Conservation (phyloP, 139 green algal species). For the Chlamydomonas eustigma region DNA sequence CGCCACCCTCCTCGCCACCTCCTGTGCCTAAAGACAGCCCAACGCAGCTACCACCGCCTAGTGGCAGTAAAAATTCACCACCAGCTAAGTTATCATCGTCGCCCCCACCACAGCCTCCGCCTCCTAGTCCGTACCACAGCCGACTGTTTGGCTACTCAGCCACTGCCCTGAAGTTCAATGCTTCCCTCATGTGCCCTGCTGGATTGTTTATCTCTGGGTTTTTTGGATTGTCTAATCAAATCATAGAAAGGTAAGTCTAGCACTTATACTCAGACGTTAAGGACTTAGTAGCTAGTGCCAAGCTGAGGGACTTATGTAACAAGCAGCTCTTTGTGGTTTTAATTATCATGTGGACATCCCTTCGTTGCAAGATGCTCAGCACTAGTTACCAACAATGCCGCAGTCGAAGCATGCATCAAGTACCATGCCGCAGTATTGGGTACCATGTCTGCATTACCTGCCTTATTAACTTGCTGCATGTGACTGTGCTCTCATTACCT, state of each 20-base stretch:
- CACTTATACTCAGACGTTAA: neutral
- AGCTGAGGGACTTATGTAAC: neutral
- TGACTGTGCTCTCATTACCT: neutral
- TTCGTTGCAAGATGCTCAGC: too few relatives aligned
- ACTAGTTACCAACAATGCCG: too few relatives aligned
- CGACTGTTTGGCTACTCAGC: neutral
- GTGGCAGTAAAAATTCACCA: too few relatives aligned
- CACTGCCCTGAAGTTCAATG: neutral
- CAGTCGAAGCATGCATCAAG: neutral
- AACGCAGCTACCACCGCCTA: too few relatives aligned
- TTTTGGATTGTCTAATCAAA: neutral
- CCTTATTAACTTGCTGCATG: neutral
- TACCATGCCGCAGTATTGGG: neutral
- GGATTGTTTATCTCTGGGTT: neutral
- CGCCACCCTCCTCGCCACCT: too few relatives aligned
- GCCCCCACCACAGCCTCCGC: too few relatives aligned
- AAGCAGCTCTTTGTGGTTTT: neutral
- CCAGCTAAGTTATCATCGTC: too few relatives aligned
- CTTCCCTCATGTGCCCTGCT: neutral
- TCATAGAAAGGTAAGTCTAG: neutral
- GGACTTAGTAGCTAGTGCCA: neutral
- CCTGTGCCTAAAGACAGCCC: too few relatives aligned
- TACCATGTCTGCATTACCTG: neutral
- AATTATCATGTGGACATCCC: neutral
- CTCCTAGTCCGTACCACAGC: too few relatives aligned